Base-by-base conservation (phyloP, 1,139 yeast genomes). In the Magnusiomyces ingens region DNA sequence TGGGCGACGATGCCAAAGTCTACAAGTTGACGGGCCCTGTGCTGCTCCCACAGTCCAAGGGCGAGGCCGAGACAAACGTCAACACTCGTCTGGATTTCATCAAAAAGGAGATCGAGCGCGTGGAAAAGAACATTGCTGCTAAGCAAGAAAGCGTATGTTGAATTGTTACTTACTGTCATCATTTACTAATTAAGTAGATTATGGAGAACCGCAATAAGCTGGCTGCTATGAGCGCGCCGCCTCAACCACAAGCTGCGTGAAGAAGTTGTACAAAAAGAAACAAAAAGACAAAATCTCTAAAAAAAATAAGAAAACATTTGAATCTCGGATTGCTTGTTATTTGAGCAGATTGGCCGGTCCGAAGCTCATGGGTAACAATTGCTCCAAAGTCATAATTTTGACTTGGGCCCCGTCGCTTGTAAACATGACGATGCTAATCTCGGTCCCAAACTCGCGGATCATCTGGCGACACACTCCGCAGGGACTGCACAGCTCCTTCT, bases 391-490 rank as follows among this genome's bases (percentile, higher is more conserved):
- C 59, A 74, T 69, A 50, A 75, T 64, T 57, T 67, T 71, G 50
- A 57, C 53, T 41, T 52, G 15, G 12, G 55, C 55, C 8, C 67
- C 68, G 10, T 47, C 46, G 13, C 59, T 49, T 1, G 60, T 52
- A 52, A 64, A 66, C 69, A 67, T 63, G 59, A 63, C 63, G 37
- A 69, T 58, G 2, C 71, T 71, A 41, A 62, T 48, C 19, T 64
- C 64, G 8, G 35, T 32, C 3, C 41, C 48, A 67, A 89, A 90
- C 67, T 90, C 97, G 36, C 95, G 74, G 41, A 90, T 81, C 57
- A 86, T 79, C 67, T 93, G 99, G 55, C 99, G 76, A 64, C 99
- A 93, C 46, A 93, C 84, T 2, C 99, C 99, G 68, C 99, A 93
- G 0, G 99, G 99, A 10, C 91, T 76, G 17, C 87, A 82, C 12